Conservation (phyloP, 352 stramenopile genomes). For the Phytopythium cucurbitacearum region DNA sequence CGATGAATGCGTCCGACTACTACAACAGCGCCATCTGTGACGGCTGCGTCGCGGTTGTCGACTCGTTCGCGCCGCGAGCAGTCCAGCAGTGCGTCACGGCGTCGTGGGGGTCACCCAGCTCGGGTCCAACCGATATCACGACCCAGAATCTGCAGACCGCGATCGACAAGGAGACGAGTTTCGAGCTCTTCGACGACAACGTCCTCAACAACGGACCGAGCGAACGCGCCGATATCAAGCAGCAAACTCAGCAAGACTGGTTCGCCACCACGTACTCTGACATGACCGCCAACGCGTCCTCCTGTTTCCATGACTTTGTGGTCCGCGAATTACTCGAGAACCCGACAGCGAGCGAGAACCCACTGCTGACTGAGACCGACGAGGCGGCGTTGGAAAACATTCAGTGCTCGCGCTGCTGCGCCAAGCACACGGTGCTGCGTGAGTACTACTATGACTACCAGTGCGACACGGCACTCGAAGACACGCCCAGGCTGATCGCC, state of each 20-base stretch:
- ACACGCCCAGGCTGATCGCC: constrained; percentile 7
- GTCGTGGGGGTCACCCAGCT: neutral
- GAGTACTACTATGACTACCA: constrained; percentile 21
- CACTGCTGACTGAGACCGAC: neutral
- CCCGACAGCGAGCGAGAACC: neutral
- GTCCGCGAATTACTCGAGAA: constrained; percentile 6
- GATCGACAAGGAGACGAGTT: constrained; percentile 9
- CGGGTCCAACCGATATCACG: neutral
- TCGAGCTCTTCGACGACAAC: constrained; percentile 14
- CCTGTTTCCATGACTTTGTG: constrained; percentile 9
- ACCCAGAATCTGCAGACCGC: constrained; percentile 5
- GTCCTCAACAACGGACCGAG: constrained; percentile 15
- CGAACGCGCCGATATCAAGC: constrained; percentile 3
- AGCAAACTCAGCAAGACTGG: constrained; percentile 9
- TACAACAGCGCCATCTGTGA: constrained; percentile 16
- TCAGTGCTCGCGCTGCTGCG: constrained; percentile 17
- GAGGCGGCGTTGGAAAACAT: constrained; percentile 5
- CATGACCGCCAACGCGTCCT: constrained; percentile 1
- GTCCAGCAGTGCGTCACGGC: neutral
- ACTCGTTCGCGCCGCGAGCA: constrained; percentile 28
- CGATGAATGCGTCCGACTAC: constrained; percentile 39
- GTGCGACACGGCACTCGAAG: constrained; percentile 3
- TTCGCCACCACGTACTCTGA: constrained; percentile 1
- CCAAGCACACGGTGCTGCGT: constrained; percentile 10
- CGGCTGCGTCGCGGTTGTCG: constrained; percentile 40